Conservation (phyloP, 805 yeast genomes). For the Priceomyces melissophilus region DNA sequence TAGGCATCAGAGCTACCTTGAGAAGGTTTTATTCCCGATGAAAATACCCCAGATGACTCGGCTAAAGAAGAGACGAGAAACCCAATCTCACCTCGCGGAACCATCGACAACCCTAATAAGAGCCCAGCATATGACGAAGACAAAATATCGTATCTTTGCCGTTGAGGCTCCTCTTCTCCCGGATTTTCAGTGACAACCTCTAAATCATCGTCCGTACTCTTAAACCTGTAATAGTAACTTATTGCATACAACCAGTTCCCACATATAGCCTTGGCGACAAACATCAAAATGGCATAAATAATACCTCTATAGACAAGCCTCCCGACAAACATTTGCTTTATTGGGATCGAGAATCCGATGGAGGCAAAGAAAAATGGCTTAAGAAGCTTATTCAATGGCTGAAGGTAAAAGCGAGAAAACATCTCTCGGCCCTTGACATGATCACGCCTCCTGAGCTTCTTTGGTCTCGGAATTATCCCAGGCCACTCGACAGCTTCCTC, state of each 20-base stretch:
- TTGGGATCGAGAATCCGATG: constrained; percentile 11
- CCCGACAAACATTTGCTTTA: constrained; percentile 9
- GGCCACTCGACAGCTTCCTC: background rate
- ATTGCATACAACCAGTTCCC: constrained; percentile 8
- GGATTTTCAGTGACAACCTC: too few relatives aligned
- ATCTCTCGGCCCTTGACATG: background rate
- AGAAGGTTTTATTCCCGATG: background rate
- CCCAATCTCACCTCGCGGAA: constrained; percentile 12
- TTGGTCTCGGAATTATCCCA: too few relatives aligned
- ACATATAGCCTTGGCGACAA: constrained; percentile 7
- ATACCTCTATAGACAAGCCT: constrained; percentile 9
- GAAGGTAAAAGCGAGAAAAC: constrained; percentile 1
- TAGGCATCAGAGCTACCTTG: background rate
- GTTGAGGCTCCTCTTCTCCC: background rate
- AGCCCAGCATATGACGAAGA: constrained; percentile 5
- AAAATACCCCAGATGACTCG: constrained; percentile 8
- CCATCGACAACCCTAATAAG: constrained; percentile 10
- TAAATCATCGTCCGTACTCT: background rate
- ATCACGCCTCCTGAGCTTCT: too few relatives aligned
- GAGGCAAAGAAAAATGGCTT: constrained; percentile 11
- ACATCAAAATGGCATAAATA: constrained; percentile 8
- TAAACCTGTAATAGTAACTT: background rate
- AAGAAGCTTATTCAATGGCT: constrained; percentile 3
- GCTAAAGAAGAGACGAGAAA: constrained; percentile 10
- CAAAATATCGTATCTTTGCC: background rate